Evolutionary conservation across 2,329 filamentous ascomycete species (phyloP).

Genomic region (Fonsecaea pugnacius): DNA sequence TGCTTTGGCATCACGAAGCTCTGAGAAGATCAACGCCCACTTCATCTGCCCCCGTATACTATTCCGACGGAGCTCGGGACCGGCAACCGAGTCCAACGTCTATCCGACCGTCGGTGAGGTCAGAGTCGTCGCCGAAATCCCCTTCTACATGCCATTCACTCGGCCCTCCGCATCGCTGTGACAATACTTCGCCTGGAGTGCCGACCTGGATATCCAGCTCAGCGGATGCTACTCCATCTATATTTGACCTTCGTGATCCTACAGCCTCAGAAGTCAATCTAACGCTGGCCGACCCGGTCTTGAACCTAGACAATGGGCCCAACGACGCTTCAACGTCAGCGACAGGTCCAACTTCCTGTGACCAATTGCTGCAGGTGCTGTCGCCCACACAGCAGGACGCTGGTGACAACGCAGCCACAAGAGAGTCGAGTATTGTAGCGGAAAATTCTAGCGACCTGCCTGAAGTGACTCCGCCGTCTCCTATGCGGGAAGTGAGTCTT

Average conservation of each 20-base stretch:
- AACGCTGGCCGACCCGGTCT: background rate
- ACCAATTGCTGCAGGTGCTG: background rate
- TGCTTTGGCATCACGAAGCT: background rate
- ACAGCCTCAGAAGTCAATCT: background rate
- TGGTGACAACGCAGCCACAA: background rate
- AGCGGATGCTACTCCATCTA: background rate
- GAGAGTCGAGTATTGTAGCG: background rate
- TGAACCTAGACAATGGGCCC: background rate
- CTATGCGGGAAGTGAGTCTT: background rate
- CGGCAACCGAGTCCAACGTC: background rate
- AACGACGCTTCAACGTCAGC: background rate
- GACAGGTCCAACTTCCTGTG: background rate
- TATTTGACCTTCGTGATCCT: background rate
- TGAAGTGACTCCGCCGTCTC: background rate
- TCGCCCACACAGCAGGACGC: background rate
- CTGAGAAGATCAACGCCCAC: background rate
- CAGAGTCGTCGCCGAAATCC: background rate
- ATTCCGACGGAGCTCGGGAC: background rate
- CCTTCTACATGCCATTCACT: background rate
- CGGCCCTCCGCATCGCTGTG: background rate
- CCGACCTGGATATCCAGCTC: background rate
- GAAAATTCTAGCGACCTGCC: background rate
- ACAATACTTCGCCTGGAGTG: background rate
- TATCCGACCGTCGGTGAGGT: background rate
- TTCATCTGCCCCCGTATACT: background rate